These are phyloP conservation scores for Apiosordaria backusii DNA, from an alignment of 495 filamentous ascomycete genomes.

Conservation along the genomic window DNA sequence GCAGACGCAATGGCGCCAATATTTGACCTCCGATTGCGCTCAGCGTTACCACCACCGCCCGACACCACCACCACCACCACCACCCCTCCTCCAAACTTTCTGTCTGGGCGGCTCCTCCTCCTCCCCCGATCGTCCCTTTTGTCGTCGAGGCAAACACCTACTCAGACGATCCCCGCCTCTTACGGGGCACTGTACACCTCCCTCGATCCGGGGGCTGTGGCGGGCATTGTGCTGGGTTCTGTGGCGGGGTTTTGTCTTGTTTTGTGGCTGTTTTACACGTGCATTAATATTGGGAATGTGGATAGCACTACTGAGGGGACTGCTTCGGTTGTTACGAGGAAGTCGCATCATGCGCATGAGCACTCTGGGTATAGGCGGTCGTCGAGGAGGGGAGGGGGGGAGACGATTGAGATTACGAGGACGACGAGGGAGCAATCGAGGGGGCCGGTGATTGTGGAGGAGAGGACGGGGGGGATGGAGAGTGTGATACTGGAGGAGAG, in stretches of 20 bases:
- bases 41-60: slow-evolving; percentile 5
- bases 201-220: slow-evolving; percentile 67
- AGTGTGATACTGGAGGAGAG: slow-evolving; percentile 41
- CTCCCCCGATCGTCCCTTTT: background rate
- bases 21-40: slow-evolving; percentile 4
- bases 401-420: slow-evolving; percentile 35
- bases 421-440: slow-evolving; percentile 20
- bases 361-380: slow-evolving; percentile 20
- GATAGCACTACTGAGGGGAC: slow-evolving; percentile 24
- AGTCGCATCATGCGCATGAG: slow-evolving; percentile 16
- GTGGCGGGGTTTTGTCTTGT: slow-evolving; percentile 79
- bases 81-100: background rate
- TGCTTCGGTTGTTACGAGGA: slow-evolving; percentile 37
- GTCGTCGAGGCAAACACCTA: background rate
- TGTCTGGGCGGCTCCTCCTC: background rate
- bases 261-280: slow-evolving; percentile 70
- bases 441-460: slow-evolving; percentile 32
- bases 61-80: slow-evolving; percentile 2
- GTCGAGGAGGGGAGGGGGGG: background rate
- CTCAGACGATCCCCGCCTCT: slow-evolving; percentile 57
- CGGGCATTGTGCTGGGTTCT: slow-evolving; percentile 76
- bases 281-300: slow-evolving; percentile 50
- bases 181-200: slow-evolving; percentile 50
- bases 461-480: slow-evolving; percentile 23
- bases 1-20: background rate